Evolutionary conservation across 768 basidiomycete species (phyloP).

Genomic region (Rhizopogon vulgaris): DNA sequence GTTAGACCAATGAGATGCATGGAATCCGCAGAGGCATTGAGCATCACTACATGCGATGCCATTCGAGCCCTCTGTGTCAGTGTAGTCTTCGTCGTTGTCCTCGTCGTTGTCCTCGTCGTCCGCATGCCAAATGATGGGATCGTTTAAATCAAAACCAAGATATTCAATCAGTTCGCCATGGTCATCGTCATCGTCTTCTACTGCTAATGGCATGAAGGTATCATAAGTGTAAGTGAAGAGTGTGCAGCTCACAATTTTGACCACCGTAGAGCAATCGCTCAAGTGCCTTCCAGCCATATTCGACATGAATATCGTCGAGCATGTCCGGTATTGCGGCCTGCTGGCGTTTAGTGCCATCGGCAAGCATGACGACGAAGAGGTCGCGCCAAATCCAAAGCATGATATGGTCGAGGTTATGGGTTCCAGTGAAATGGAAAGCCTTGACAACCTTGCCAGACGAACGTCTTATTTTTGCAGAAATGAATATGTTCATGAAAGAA

Average conservation of each 20-base stretch:
- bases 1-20: constrained; percentile 49
- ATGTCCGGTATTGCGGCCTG: constrained; percentile 39
- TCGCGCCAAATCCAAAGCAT: constrained; percentile 69
- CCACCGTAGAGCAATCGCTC: constrained; percentile 54
- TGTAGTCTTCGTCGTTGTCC: constrained; percentile 19
- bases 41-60: constrained; percentile 15
- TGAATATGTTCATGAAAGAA: constrained; percentile 38
- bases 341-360: constrained; percentile 25
- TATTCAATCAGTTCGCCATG: constrained; percentile 21
- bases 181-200: constrained; percentile 6
- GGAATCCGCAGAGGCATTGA: constrained; percentile 27
- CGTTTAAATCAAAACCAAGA: constrained; percentile 21
- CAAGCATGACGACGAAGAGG: constrained; percentile 52
- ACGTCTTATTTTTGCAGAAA: constrained; percentile 39
- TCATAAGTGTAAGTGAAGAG: background rate
- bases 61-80: constrained; percentile 12
- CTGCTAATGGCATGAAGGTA: constrained; percentile 5
- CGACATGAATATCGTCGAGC: constrained; percentile 51
- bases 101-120: constrained; percentile 21
- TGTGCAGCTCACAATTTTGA: constrained; percentile 27
- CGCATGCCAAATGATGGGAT: constrained; percentile 24
- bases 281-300: constrained; percentile 45
- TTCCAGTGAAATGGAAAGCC: constrained; percentile 42
- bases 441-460: constrained; percentile 41
- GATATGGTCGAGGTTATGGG: constrained; percentile 38